Conservation (phyloP, 306 rosid genomes). For the Fagus crenata region DNA sequence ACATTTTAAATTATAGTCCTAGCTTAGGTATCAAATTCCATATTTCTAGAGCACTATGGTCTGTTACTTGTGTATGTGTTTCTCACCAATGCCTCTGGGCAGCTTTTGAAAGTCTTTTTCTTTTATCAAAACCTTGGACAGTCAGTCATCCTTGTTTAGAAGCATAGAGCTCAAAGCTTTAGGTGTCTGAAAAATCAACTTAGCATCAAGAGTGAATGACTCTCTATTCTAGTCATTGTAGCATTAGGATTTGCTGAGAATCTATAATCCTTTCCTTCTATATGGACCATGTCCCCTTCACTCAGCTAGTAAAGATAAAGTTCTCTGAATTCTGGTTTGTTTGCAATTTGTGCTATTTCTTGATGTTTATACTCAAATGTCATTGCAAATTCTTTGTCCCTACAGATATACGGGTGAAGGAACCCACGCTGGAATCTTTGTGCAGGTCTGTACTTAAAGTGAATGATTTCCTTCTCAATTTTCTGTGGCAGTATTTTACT, state of each 20-base stretch:
- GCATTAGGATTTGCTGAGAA: neutral
- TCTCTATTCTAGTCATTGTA: neutral
- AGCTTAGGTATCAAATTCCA: neutral
- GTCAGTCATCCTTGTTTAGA: neutral
- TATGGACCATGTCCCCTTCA: neutral
- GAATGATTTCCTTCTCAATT: neutral
- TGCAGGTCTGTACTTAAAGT: constrained; percentile 59
- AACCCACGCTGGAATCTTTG: constrained; percentile 79
- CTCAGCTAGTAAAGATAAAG: neutral
- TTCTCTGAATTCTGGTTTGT: neutral
- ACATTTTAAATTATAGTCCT: neutral
- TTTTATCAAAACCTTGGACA: neutral
- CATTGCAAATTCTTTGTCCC: neutral
- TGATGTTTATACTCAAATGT: neutral
- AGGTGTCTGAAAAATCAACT: neutral
- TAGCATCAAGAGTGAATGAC: neutral
- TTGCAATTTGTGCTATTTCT: neutral
- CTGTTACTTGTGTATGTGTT: neutral
- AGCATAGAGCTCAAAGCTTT: neutral
- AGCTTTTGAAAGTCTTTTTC: neutral
- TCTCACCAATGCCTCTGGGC: neutral
- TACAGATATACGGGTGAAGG: constrained; percentile 91
- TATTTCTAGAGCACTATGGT: neutral
- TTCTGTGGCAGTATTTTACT: constrained; percentile 5
- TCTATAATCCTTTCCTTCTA: neutral